Evolutionary conservation across 805 yeast species (phyloP).

Genomic region (Millerozyma miso): DNA sequence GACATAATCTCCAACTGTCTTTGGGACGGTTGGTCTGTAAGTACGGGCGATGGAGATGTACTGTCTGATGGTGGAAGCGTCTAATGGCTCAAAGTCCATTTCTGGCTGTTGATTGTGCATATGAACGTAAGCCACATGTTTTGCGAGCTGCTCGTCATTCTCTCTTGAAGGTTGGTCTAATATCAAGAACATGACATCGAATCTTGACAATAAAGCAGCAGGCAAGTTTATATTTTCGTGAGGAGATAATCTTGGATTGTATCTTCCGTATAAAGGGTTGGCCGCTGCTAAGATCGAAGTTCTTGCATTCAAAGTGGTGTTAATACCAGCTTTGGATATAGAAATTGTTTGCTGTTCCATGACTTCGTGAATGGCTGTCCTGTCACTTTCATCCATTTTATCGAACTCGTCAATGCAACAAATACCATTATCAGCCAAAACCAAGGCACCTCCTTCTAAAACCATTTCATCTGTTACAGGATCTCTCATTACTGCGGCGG

Average conservation of each 20-base stretch:
- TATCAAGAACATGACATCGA: slow-evolving; percentile 82
- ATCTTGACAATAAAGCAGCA: slow-evolving; percentile 92
- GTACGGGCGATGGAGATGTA: slow-evolving; percentile 82
- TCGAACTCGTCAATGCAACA: slow-evolving; percentile 99
- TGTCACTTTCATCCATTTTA: slow-evolving; percentile 95
- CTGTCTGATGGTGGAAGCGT: slow-evolving; percentile 77
- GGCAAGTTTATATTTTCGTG: slow-evolving; percentile 94
- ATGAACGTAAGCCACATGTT: slow-evolving; percentile 93
- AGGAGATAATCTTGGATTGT: slow-evolving; percentile 85
- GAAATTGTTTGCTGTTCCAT: slow-evolving; percentile 99
- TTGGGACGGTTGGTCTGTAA: slow-evolving; percentile 79
- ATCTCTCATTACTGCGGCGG: slow-evolving; percentile 98
- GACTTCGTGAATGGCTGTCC: slow-evolving; percentile 98
- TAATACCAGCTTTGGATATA: slow-evolving; percentile 95
- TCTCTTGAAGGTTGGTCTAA: slow-evolving; percentile 81
- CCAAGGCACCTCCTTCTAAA: slow-evolving; percentile 96
- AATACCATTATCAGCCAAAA: slow-evolving; percentile 93
- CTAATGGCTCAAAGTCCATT: slow-evolving; percentile 69
- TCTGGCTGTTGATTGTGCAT: slow-evolving; percentile 88
- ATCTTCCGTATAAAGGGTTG: slow-evolving; percentile 94
- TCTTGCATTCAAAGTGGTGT: slow-evolving; percentile 92
- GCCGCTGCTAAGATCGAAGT: slow-evolving; percentile 97
- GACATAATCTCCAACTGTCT: slow-evolving; percentile 81
- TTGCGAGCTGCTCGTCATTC: slow-evolving; percentile 79
- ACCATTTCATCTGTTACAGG: slow-evolving; percentile 99